Conservation (phyloP, 306 rosid species). For the Purshia tridentata region DNA sequence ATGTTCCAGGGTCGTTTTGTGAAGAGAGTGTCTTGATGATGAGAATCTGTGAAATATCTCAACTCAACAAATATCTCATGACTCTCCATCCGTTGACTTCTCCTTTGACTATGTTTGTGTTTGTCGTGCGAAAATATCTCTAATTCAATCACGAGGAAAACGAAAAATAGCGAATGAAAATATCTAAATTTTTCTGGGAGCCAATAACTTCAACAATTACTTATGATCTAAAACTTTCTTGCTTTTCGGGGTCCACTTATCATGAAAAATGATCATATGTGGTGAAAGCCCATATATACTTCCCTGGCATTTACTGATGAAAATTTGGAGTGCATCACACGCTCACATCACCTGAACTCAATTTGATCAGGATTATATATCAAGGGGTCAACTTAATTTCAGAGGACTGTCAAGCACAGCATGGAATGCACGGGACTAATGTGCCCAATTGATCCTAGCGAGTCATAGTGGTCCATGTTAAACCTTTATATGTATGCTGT, state of each 20-base stretch:
- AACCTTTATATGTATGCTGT: no score
- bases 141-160: slow-evolving; percentile 1
- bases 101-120: slow-evolving; percentile 1
- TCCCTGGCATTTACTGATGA: no score
- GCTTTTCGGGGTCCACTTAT: slow-evolving; percentile 3
- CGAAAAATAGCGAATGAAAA: not conserved
- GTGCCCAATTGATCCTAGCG: no score
- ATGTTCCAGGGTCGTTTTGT: slow-evolving; percentile 79
- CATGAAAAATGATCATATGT: not conserved
- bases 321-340: no score
- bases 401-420: no score
- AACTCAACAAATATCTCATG: slow-evolving; percentile 49
- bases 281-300: not conserved
- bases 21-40: slow-evolving; percentile 51
- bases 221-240: not conserved
- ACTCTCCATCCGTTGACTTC: slow-evolving; percentile 18
- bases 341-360: no score
- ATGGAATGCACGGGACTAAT: no score
- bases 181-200: not conserved
- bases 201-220: no score
- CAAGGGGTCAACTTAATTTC: no score
- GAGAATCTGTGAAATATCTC: slow-evolving; percentile 37
- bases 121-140: slow-evolving; percentile 34
- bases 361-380: no score
- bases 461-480: no score